Percentiles rank a stretch among this genome's conserved stretches.
Conservation (phyloP, 2,329 filamentous ascomycete genomes). For the Trichoderma brevicompactum region DNA sequence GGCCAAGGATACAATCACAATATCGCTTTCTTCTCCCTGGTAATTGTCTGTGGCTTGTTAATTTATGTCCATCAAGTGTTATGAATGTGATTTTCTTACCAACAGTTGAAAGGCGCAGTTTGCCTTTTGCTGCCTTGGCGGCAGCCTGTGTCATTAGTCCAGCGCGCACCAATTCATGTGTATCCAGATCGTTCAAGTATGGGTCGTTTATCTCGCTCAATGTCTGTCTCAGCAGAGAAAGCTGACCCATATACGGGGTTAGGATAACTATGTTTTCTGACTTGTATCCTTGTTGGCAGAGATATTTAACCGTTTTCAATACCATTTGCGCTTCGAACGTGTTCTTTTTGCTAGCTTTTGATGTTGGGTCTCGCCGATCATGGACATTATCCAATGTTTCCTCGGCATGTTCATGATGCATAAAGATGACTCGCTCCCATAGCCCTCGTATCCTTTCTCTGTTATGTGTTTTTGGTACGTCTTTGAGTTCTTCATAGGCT, state of each 20-base stretch:
- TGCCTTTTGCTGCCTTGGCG: slow-evolving; percentile 55
- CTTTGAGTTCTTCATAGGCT: slow-evolving; percentile 65
- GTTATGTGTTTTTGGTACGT: slow-evolving; percentile 54
- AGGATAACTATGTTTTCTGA: slow-evolving; percentile 68
- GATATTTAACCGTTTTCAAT: slow-evolving; percentile 65
- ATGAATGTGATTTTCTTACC: slow-evolving; percentile 51
- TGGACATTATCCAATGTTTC: slow-evolving; percentile 45
- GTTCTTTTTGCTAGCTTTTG: slow-evolving; percentile 62
- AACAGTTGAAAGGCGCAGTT: slow-evolving; percentile 69
- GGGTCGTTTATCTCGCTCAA: slow-evolving; percentile 65
- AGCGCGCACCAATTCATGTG: slow-evolving; percentile 60
- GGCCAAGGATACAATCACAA: slow-evolving; percentile 70
- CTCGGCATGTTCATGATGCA: slow-evolving; percentile 66
- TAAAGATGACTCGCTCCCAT: slow-evolving; percentile 63
- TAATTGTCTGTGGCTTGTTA: slow-evolving; percentile 65
- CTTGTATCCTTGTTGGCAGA: slow-evolving; percentile 72
- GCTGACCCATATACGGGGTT: slow-evolving; percentile 73
- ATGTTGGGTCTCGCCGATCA: slow-evolving; percentile 56
- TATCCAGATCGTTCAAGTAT: slow-evolving; percentile 70
- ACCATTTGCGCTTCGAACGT: slow-evolving; percentile 68
- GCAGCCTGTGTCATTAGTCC: slow-evolving; percentile 62
- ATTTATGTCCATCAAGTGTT: not conserved
- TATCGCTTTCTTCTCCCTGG: slow-evolving; percentile 76
- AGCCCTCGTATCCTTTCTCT: slow-evolving; percentile 60
- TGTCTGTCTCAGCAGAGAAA: slow-evolving; percentile 59